Base-by-base conservation (phyloP, 176 grass and related monocot genomes). In the Juncus inflexus region DNA sequence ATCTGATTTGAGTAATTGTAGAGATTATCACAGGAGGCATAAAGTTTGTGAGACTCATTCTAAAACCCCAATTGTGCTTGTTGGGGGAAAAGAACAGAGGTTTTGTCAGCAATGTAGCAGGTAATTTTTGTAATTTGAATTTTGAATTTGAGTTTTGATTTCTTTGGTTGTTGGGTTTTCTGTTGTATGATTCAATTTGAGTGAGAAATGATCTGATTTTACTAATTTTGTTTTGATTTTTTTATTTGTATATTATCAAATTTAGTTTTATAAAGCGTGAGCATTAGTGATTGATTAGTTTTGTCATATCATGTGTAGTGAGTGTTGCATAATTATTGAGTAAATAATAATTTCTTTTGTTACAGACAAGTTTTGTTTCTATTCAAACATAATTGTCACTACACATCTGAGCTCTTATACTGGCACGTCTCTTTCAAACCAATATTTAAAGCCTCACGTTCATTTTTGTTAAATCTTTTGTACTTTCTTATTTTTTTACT, bases 71-170 rank as follows among this genome's bases (percentile, higher is more conserved):
- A 60, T 86, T 39, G 90, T 95, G 9, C 45, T 86, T 68, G 83
- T 95, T 45, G 77, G 54, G 19, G 90, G 90, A 10, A 79, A 79
- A 66, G 90, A 95, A 60, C 77, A 82, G 41, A 76, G 90, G 11
- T 95, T 95, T 64, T 95, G 90, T 69, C 90, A 95, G 74, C 90
- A 95, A 77, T 95, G 90, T 69, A 95, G 90, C 86, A 83, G 90
- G 90, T 95, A 79, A 76, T 58, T 71, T 58, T 58, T 55, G 4
- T 11, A 56, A 5, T 4, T 41, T 60, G 15, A 37, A 12, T 42
- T 35, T 3, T 16, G 37, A 15, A 35, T 59, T 71, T 47, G 37
- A 9, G 1, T 71, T 59, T 56, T 69, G 6, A 14, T 51, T 37
- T 9, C 2, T 38, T 12, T 68, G 15, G 13, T 53, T 7, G 19